phyloP scores from a whole-genome alignment of 176 grass and related monocot species.

The Lolium rigidum region DNA sequence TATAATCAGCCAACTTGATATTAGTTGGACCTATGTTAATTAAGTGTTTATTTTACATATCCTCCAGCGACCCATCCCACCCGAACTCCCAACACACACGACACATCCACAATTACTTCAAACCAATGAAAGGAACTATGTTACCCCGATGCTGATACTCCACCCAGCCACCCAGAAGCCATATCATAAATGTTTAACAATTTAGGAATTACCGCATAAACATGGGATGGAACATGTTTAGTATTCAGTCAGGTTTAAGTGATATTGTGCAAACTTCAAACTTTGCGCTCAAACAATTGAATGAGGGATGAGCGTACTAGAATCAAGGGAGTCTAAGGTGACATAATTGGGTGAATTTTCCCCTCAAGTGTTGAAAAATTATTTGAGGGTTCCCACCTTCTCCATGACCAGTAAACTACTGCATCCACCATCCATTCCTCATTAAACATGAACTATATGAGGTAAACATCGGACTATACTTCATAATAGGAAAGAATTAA shows the following conservation, averaged over 20 bases:
- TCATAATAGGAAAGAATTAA: background rate
- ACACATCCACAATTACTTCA: background rate
- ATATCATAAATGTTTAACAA: background rate
- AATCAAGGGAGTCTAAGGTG: background rate
- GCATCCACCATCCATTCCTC: background rate
- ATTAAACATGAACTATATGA: background rate
- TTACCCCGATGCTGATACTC: constrained; percentile 1
- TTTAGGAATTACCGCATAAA: constrained; percentile 16
- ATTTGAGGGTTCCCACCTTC: constrained; percentile 3
- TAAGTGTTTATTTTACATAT: background rate
- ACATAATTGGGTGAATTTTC: background rate
- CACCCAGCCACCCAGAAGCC: background rate
- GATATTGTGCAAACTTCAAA: background rate
- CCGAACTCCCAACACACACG: background rate
- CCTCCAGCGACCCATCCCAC: background rate
- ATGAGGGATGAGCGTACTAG: background rate
- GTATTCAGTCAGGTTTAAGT: background rate
- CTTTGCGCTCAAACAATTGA: background rate
- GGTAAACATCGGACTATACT: background rate
- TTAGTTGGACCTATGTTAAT: background rate
- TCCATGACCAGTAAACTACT: constrained; percentile 7
- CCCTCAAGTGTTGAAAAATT: background rate
- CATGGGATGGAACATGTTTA: constrained; percentile 6
- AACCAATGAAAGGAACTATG: background rate
- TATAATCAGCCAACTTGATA: constrained; percentile 19